Percentiles rank a stretch among this genome's conserved stretches.
phyloP scores from a whole-genome alignment of 1,284 basidiomycete species.

The Inonotus hispidus region DNA sequence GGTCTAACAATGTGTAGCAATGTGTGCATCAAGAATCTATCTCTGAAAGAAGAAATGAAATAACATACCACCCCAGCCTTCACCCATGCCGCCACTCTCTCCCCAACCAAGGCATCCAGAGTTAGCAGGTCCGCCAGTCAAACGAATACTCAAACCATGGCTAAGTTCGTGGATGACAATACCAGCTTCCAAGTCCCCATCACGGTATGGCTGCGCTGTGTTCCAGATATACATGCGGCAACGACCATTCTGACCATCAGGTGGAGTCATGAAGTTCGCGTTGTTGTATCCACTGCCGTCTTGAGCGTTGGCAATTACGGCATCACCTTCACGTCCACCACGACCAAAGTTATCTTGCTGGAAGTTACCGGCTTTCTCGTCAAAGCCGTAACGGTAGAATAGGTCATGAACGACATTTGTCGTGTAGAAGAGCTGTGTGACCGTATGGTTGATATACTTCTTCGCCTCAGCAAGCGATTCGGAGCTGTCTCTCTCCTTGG shows the following conservation, averaged over 20 bases:
- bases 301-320: constrained; percentile 91
- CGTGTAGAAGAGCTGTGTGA: constrained; percentile 93
- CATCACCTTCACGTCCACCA: constrained; percentile 84
- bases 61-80: constrained; percentile 76
- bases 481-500: constrained; percentile 37
- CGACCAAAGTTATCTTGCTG: constrained; percentile 94
- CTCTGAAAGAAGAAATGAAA: background rate
- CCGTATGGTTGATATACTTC: constrained; percentile 80
- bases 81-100: constrained; percentile 95
- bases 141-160: constrained; percentile 88
- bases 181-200: constrained; percentile 92
- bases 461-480: constrained; percentile 61
- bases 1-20: constrained; percentile 40
- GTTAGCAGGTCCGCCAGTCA: constrained; percentile 92
- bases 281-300: constrained; percentile 92
- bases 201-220: constrained; percentile 82
- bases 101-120: constrained; percentile 94
- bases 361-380: constrained; percentile 92
- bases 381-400: constrained; percentile 79
- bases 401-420: constrained; percentile 79
- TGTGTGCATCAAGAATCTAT: too few species aligned
- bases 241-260: constrained; percentile 71
- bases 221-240: constrained; percentile 99
- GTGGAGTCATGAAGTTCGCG: constrained; percentile 80
- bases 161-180: constrained; percentile 89